Base-by-base conservation (phyloP, 140 eudicot genomes). In the Erigeron philadelphicus region DNA sequence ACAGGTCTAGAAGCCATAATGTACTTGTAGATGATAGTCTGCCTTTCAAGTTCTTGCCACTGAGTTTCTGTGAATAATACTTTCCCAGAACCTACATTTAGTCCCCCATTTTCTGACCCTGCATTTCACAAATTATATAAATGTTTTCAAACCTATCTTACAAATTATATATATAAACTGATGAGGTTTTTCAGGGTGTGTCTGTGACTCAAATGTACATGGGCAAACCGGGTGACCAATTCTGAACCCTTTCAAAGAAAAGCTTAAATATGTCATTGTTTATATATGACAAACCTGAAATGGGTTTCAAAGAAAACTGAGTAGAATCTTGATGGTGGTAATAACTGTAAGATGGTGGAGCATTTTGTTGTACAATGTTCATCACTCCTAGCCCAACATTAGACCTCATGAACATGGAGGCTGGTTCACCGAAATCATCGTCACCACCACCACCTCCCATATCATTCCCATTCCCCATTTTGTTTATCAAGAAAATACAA, bases 21-120 rank as follows among this genome's bases (percentile, higher is more conserved):
- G 85, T 86, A 88, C 83, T 86, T 83, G 86, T 73, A 86, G 44
- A 88, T 85, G 65, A 67, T 79, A 44, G 77, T 83, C 84, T 88
- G 96, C 66, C 84, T 81, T 64, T 88, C 88, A 60, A 88, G 85
- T 53, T 88, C 96, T 72, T 79, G 78, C 90, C 93, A 71, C 80
- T 88, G 96, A 61, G 80, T 72, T 23, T 86, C 84, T 67, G 94
- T 85, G 67, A 86, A 88, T 67, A 80, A 58, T 53, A 80, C 81
- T 77, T 68, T 84, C 12, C 84, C 79, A 41, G 65, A 52, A 52
- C 12, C 38, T 31, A 31, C 38, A 3, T 2, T 31, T 31, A 31
- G 38, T 31, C 38, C 38, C 38, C 38, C 45, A 64, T n/a, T 46
- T 57, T 50, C 65, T 48, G 71, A 66, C 6, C 78, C 86, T 79